phyloP scores from a whole-genome alignment of 2,329 filamentous ascomycete genomes.

The Zymoseptoria passerinii region DNA sequence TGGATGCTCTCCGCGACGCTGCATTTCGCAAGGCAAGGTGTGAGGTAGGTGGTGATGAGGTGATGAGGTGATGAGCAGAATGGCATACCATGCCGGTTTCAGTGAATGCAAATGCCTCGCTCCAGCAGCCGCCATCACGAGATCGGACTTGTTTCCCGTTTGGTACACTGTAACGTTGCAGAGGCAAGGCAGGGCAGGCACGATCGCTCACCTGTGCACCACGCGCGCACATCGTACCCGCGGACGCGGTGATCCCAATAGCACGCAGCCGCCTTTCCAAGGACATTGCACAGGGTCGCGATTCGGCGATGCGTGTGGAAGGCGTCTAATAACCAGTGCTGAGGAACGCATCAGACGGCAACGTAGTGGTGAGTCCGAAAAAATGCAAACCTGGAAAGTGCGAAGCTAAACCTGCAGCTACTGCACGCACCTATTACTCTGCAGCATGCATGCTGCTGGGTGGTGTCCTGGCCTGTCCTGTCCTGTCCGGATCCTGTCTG shows the following conservation, averaged over 20 bases:
- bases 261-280: conserved; percentile 1
- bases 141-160: neutral
- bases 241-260: conserved; percentile 15
- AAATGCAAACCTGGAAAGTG: conserved; percentile 1
- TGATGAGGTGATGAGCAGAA: neutral
- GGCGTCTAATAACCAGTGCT: conserved; percentile 5
- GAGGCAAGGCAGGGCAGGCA: neutral
- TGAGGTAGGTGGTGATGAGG: neutral
- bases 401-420: conserved; percentile 21
- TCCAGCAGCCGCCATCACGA: neutral
- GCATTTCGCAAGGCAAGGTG: neutral
- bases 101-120: neutral
- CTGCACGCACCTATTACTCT: neutral
- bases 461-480: conserved; percentile 6
- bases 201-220: neutral
- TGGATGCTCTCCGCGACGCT: neutral
- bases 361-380: conserved; percentile 1
- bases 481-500: neutral
- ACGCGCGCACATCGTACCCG: neutral
- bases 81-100: neutral
- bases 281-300: conserved; percentile 6
- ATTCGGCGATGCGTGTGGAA: conserved; percentile 13
- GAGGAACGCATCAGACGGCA: conserved; percentile 13
- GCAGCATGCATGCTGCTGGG: conserved; percentile 14
- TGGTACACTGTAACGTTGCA: conserved; percentile 12